Percentiles rank a stretch among this genome's conserved stretches.
These are phyloP conservation scores for Papilionanthe hybrid DNA, from an alignment of 116 monocot species.

Conservation along the genomic window DNA sequence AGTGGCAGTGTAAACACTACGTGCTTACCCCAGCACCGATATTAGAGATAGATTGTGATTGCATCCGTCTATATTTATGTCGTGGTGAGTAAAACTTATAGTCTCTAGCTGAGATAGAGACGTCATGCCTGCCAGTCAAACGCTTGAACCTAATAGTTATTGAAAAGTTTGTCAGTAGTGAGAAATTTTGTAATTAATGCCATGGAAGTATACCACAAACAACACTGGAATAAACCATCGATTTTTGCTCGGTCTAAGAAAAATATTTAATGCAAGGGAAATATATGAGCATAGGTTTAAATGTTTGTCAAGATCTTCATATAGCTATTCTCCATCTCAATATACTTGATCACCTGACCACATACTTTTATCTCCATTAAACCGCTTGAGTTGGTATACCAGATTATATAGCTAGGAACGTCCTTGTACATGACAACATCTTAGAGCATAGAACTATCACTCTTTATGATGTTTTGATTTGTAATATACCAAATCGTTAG, in stretches of 20 bases:
- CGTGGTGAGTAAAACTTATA: constrained; percentile 96
- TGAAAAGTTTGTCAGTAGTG: not conserved
- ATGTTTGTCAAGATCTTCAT: too few species aligned
- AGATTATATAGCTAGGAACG: too few species aligned
- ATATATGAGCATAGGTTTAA: too few species aligned
- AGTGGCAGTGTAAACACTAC: not conserved
- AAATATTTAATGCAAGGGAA: too few species aligned
- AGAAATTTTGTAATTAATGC: not conserved
- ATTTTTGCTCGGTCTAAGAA: not conserved
- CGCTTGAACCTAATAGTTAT: constrained; percentile 73
- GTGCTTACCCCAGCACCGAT: constrained; percentile 19
- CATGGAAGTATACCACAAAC: not conserved
- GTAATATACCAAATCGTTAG: too few species aligned
- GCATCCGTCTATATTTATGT: constrained; percentile 74
- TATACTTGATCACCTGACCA: too few species aligned
- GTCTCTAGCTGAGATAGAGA: constrained; percentile 66
- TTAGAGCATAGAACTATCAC: too few species aligned
- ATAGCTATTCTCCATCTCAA: too few species aligned
- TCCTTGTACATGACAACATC: too few species aligned
- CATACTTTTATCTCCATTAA: too few species aligned
- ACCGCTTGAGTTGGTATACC: too few species aligned
- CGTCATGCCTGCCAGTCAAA: constrained; percentile 78
- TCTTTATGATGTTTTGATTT: too few species aligned
- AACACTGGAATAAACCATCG: not conserved
- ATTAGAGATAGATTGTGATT: constrained; percentile 48